Evolutionary conservation across 352 stramenopile genomes (phyloP), one percentile per base, ranked within the genome.

Genomic region (Pythium phragmitis): DNA sequence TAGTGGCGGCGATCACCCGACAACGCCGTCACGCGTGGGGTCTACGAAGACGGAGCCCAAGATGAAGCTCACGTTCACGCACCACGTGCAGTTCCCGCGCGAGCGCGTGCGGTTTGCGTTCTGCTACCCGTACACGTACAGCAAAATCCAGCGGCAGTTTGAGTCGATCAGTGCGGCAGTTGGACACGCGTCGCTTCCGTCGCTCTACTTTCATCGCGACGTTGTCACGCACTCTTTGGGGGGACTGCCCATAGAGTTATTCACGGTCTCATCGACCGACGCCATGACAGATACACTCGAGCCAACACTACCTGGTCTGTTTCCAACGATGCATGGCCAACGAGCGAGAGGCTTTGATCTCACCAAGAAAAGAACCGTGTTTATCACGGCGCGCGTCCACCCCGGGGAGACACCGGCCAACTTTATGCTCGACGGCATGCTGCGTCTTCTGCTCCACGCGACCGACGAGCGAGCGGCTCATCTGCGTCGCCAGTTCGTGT

Each of bases 141-240:
- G 53, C 4, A 69, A 82, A 39, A 65, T 77, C 21, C 82, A 96
- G 70, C 56, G 75, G 4, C 64, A 85, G 16, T 47, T 96, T 11
- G 26, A 1, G 26, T 30, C 26, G 26, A 30, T 30, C 26, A 30
- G 26, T 30, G 60, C 65, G 13, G 33, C 50, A 11, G 42, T 87
- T 19, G 34, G 77, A 89, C n/a, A 37, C 33, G 72, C 65, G 30
- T 74, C 73, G 2, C 2, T 13, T 16, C 19, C 21, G n/a, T 55
- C 75, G 21, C 46, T 95, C 4, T 97, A 92, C 70, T 94, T 88
- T 52, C 86, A 95, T 57, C 77, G 89, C 8, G 82, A 96, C 36
- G 67, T 95, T 0, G 67, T 89, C 23, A 88, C 65, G 50, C 64
- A 57, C 54, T 93, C 70, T 33, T 47, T 85, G 4, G 80, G 85